Base-by-base conservation (phyloP, 176 grass and related monocot species). In the Panicum miliaceum region DNA sequence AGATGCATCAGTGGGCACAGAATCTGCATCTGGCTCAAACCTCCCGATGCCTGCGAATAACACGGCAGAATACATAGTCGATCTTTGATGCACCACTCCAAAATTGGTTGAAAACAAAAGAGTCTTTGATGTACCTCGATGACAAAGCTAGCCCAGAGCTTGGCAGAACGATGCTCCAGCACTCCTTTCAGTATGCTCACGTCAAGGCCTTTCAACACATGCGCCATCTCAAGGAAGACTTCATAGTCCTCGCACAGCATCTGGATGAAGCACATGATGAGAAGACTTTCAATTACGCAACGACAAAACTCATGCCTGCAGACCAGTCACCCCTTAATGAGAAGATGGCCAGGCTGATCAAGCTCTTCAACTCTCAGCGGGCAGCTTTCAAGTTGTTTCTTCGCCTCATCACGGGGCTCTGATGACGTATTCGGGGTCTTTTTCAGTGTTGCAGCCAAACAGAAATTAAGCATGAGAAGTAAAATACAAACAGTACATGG, bases 1-100 rank as follows among this genome's bases (percentile, higher is more conserved):
- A 97, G 81, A 52, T 97, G 83, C 90, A 94, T 89, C 77, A 97
- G 26, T 18, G 92, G 81, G 84, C 85, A 97, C 16, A 97, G 73
- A 82, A 97, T 94, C 64, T 94, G 77, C 80, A 85, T 92, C 73
- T 88, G 88, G 71, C 94, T 78, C 47, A 87, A 89, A 10, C 82
- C 85, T 72, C 84, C 54, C 0, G 79, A 86, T 56, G 64, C 88
- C 94, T 97, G 75, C 64, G 12, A 37, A 27, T 2, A 8, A 35
- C 7, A 47, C 26, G 4, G 11, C 2, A 29, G 27, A 72, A 47
- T 5, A 36, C 36, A 54, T n/a, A n/a, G 20, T 4, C 19, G 2
- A 52, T 46, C 22, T 46, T 61, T 70, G 68, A 71, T 71, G 68
- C 7, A 48, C 69, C 23, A 72, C 13, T 29, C n/a, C 50, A 54